These are phyloP conservation scores for Acer campestre DNA, from an alignment of 345 rosid genomes.

Conservation along the genomic window DNA sequence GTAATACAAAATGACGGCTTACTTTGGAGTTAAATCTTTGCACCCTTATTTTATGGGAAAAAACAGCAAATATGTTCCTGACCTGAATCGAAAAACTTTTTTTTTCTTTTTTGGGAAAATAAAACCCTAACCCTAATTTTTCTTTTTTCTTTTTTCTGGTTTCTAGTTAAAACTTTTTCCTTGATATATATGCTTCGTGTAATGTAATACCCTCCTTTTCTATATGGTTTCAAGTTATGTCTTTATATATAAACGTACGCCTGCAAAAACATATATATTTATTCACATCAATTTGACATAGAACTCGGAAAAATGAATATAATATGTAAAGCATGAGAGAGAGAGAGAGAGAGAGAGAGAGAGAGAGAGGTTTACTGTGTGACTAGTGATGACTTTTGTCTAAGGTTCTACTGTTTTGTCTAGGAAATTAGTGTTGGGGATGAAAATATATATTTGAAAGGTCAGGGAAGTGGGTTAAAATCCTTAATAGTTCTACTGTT, in stretches of 20 bases:
- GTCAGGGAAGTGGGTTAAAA: slow-evolving; percentile 20
- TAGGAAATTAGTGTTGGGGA: slow-evolving; percentile 15
- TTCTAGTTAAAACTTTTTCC: background rate
- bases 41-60: background rate
- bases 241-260: background rate
- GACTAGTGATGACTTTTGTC: slow-evolving; percentile 24
- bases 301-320: background rate
- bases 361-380: slow-evolving; percentile 13
- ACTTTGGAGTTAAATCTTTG: background rate
- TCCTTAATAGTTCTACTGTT: slow-evolving; percentile 24
- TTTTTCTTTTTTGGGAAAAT: background rate
- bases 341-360: slow-evolving; percentile 24
- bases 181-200: background rate
- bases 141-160: slow-evolving; percentile 1
- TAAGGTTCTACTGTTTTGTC: slow-evolving; percentile 24
- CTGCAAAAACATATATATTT: background rate
- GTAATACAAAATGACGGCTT: background rate
- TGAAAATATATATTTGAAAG: slow-evolving; percentile 21
- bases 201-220: background rate
- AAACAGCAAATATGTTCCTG: background rate
- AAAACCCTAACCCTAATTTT: slow-evolving; percentile 40
- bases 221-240: background rate
- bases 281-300: background rate
- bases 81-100: background rate
- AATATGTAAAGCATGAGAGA: slow-evolving; percentile 2